Evolutionary conservation across 495 filamentous ascomycete species (phyloP).

Genomic region (Jackrogersella minutella): DNA sequence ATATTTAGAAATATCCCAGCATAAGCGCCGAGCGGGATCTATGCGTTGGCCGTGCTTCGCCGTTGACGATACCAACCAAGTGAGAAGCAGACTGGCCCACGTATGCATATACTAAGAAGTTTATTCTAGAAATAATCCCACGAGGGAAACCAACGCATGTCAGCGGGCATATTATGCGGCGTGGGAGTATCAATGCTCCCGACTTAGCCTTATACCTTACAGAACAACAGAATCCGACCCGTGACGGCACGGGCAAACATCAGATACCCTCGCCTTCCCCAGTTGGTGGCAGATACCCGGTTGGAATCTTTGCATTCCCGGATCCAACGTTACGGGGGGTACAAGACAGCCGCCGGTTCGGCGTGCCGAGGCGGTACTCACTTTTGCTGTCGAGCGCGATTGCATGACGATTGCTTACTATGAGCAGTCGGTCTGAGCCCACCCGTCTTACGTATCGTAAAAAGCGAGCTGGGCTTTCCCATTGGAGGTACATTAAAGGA

Average conservation of each 20-base stretch:
- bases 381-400: neutral
- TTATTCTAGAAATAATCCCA: conserved; percentile 9
- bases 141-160: neutral
- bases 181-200: neutral
- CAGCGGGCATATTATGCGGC: neutral
- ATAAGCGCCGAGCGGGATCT: neutral
- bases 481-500: conserved; percentile 6
- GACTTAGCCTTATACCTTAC: conserved; percentile 18
- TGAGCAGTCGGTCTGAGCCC: conserved; percentile 25
- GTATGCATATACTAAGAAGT: neutral
- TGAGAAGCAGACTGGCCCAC: neutral
- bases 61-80: neutral
- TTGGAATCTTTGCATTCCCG: neutral
- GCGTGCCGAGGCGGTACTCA: conserved; percentile 1
- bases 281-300: conserved; percentile 2
- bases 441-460: conserved; percentile 30
- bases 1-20: conserved; percentile 11
- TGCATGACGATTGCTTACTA: conserved; percentile 10
- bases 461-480: neutral
- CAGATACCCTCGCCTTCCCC: neutral
- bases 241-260: neutral
- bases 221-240: neutral
- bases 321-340: neutral
- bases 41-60: neutral
- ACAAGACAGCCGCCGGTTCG: conserved; percentile 1